Conservation (phyloP, 177 flowering plant genomes). For the Vitis hybrid region DNA sequence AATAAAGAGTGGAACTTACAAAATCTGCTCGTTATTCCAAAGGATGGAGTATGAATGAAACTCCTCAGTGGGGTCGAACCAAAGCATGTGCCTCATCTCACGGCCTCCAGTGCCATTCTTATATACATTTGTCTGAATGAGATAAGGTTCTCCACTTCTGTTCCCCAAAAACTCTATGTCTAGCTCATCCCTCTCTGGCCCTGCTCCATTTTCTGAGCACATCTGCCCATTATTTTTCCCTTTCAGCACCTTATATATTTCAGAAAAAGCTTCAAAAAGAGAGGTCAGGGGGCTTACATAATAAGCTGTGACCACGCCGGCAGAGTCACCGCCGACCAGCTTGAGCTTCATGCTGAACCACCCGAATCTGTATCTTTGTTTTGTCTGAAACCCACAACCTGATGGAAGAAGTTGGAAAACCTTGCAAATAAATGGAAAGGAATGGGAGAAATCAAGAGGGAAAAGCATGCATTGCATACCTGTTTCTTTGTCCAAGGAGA, state of each 20-base stretch:
- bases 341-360: constrained; percentile 97
- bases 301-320: constrained; percentile 93
- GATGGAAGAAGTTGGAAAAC: too few species aligned
- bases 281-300: constrained; percentile 52
- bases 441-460: too few species aligned
- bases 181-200: constrained; percentile 82
- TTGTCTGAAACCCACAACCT: constrained; percentile 86
- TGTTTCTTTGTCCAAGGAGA: constrained; percentile 73
- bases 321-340: constrained; percentile 92
- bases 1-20: constrained; percentile 47
- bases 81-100: constrained; percentile 85
- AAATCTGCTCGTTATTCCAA: constrained; percentile 78
- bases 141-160: constrained; percentile 71
- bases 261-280: not conserved
- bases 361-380: constrained; percentile 85
- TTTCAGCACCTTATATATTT: not conserved
- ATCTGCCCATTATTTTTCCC: constrained; percentile 46
- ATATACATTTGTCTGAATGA: constrained; percentile 89
- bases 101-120: constrained; percentile 74
- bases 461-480: constrained; percentile 36
- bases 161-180: constrained; percentile 97
- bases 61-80: constrained; percentile 94
- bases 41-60: constrained; percentile 79
- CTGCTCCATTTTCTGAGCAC: constrained; percentile 84
- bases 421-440: too few species aligned